phyloP scores from a whole-genome alignment of 83 land plant species.

The Thuja plicata region DNA sequence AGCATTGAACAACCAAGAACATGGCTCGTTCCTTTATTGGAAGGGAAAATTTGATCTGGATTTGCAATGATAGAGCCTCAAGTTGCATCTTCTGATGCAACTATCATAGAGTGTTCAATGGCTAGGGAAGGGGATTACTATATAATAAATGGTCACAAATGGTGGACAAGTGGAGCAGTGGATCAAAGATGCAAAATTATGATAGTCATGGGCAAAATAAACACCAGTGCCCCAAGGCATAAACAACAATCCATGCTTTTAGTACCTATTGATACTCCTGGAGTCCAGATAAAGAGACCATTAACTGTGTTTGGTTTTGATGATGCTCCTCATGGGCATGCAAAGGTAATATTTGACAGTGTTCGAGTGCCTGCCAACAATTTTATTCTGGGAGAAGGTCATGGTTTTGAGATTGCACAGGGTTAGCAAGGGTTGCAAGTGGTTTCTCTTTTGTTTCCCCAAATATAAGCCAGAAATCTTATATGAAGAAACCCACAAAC shows the following conservation, averaged over 20 bases:
- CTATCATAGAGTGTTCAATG: slow-evolving; percentile 94
- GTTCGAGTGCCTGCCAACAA: slow-evolving; percentile 78
- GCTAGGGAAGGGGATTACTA: slow-evolving; percentile 75
- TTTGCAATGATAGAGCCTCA: slow-evolving; percentile 99
- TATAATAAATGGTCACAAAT: slow-evolving; percentile 88
- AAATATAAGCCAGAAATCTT: too few species aligned
- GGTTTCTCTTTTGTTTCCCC: too few species aligned
- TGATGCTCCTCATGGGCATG: slow-evolving; percentile 99
- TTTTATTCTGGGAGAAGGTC: slow-evolving; percentile 88
- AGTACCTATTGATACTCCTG: slow-evolving; percentile 78
- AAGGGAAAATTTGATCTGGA: slow-evolving; percentile 93
- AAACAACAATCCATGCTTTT: slow-evolving; percentile 98
- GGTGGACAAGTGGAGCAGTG: slow-evolving; percentile 99
- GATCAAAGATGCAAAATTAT: slow-evolving; percentile 94
- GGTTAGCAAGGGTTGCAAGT: too few species aligned
- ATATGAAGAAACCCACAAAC: too few species aligned
- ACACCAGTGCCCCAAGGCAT: slow-evolving; percentile 67
- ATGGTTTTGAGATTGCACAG: slow-evolving; percentile 99
- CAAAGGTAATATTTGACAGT: slow-evolving; percentile 83
- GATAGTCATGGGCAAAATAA: slow-evolving; percentile 97
- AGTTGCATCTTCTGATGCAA: slow-evolving; percentile 99
- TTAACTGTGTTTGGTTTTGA: slow-evolving; percentile 94
- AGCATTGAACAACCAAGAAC: slow-evolving; percentile 70
- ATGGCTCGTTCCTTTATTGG: slow-evolving; percentile 92
- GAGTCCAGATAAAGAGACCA: slow-evolving; percentile 79